A percentile compares a stretch with the other conserved stretches of the same genome.
Conservation (phyloP, 805 yeast species). For the Pichia thaimueangensis region DNA sequence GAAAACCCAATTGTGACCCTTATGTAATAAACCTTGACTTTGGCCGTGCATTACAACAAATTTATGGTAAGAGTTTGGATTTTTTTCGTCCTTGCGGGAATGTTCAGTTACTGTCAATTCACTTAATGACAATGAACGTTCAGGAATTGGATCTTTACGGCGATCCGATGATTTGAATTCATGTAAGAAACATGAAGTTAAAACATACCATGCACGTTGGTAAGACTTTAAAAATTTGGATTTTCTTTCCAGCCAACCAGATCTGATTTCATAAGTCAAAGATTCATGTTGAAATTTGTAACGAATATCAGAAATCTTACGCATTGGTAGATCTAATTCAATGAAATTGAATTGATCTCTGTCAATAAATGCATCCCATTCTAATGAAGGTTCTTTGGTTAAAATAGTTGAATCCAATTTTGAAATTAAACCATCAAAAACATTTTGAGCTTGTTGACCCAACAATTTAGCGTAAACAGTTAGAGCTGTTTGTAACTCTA, state of each 20-base stretch:
- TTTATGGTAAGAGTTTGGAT: slow-evolving; percentile 53
- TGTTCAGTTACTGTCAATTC: slow-evolving; percentile 81
- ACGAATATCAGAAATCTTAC: slow-evolving; percentile 53
- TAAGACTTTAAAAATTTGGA: slow-evolving; percentile 91
- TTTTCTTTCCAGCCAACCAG: slow-evolving; percentile 81
- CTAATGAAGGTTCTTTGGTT: slow-evolving; percentile 70
- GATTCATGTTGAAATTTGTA: slow-evolving; percentile 69
- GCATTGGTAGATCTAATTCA: slow-evolving; percentile 52
- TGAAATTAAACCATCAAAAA: slow-evolving; percentile 59
- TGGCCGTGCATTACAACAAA: slow-evolving; percentile 75
- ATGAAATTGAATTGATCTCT: slow-evolving; percentile 62
- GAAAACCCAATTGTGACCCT: slow-evolving; percentile 93
- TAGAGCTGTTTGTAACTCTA: slow-evolving; percentile 79
- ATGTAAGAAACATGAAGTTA: slow-evolving; percentile 83
- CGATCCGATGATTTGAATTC: slow-evolving; percentile 84
- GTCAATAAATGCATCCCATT: slow-evolving; percentile 81
- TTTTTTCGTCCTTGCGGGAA: slow-evolving; percentile 59
- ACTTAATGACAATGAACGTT: slow-evolving; percentile 73
- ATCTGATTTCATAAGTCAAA: slow-evolving; percentile 58
- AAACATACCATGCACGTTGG: slow-evolving; percentile 82
- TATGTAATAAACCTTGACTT: slow-evolving; percentile 63
- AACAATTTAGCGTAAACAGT: slow-evolving; percentile 63
- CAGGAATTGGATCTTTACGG: slow-evolving; percentile 72
- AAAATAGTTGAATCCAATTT: slow-evolving; percentile 64
- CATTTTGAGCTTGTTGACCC: slow-evolving; percentile 67